Conservation (phyloP, 2,329 filamentous ascomycete genomes). For the Cercospora janseana region DNA sequence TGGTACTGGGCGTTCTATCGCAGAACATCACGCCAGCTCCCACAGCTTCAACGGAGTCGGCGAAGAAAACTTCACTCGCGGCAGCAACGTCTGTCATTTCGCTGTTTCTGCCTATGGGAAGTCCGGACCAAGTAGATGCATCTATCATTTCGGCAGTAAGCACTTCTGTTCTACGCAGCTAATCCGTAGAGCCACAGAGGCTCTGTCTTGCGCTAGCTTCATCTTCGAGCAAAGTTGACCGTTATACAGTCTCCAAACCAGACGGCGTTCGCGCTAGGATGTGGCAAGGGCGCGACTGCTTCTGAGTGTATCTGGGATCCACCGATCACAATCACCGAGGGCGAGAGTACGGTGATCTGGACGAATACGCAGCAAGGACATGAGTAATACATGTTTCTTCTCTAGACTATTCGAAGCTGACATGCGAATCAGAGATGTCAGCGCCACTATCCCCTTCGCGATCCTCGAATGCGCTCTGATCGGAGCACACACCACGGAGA, state of each 20-base stretch:
- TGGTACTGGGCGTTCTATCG: constrained; percentile 12
- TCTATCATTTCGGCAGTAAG: constrained; percentile 26
- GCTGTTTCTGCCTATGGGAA: constrained; percentile 24
- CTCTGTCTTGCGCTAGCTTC: not conserved
- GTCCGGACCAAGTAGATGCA: constrained; percentile 23
- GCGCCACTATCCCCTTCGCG: constrained; percentile 15
- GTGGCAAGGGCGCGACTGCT: constrained; percentile 18
- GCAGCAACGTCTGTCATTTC: constrained; percentile 17
- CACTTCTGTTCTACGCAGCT: not conserved
- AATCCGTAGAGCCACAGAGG: no score
- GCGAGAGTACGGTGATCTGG: constrained; percentile 30
- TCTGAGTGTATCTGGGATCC: constrained; percentile 27
- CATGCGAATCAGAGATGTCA: constrained; percentile 3
- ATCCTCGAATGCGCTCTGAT: constrained; percentile 29
- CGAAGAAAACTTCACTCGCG: constrained; percentile 1
- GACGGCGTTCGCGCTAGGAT: constrained; percentile 33
- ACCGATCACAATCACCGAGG: constrained; percentile 34
- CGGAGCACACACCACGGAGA: constrained; percentile 27
- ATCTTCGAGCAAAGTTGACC: not conserved
- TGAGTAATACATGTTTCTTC: constrained; percentile 17
- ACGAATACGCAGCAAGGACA: constrained; percentile 22
- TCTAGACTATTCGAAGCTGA: not conserved
- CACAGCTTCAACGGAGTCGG: constrained; percentile 7
- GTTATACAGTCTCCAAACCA: constrained; percentile 22
- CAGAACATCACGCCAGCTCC: constrained; percentile 12